Base-by-base conservation (phyloP, 2,329 filamentous ascomycete genomes). In the Apiospora arundinis region DNA sequence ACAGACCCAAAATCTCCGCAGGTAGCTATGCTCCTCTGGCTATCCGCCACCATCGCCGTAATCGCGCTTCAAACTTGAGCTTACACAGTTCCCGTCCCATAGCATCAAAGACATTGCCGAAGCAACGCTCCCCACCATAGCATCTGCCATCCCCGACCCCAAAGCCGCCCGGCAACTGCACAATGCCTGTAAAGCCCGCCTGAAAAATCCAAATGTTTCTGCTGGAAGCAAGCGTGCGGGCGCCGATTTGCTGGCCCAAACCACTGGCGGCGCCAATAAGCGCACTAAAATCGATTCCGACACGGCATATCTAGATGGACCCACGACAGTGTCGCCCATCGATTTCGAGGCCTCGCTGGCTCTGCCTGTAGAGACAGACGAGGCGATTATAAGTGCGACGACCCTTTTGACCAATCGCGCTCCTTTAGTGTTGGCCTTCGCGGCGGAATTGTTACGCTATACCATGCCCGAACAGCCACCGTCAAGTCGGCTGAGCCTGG, bases 391-490 rank as follows among this genome's bases (percentile, higher is more conserved):
- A 5, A 83, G 85, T 18, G 80, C 82, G 1, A 88, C 89, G 0
- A 83, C 85, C 0, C 75, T 97, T 1, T 83, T 91, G 73, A 96
- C 93, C 0, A 97, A 97, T 77, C 87, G 95, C 49, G 94, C 95
- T 2, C 94, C 95, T 0, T 83, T 97, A 1, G 90, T 97, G 1
- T 86, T 97, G 6, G 94, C 94, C 0, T 97, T 97, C 80, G 91
- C 92, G 0, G 88, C 94, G 18, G 89, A 90, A 72, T 79, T 95
- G 67, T 80, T 97, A 66, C 91, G 92, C 65, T 91, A 92, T 78
- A 97, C 93, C 0, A 95, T 95, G 92, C 93, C 94, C 0, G 91
- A 93, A 75, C 95, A 97, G 79, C 94, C 94, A 3, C 85, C 92
- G 3, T 96, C 93, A n/a, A 95, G 93, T 78, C 87, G 93, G 66